phyloP scores from a whole-genome alignment of 1,139 yeast genomes.

The Blastobotrys raffinosifermentans region DNA sequence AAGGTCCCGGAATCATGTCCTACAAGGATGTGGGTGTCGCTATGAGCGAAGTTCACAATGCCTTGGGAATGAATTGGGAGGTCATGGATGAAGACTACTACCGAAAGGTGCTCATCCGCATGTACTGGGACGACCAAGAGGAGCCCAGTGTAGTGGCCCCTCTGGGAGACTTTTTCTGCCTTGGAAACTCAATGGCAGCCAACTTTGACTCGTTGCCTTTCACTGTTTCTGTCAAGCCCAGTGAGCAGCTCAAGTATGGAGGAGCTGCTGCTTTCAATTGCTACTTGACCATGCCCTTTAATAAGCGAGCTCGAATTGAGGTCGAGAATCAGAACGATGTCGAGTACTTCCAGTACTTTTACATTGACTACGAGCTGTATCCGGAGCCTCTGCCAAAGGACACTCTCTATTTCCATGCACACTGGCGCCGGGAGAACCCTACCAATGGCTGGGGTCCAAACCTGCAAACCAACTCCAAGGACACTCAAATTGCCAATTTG shows the following conservation, averaged over 20 bases:
- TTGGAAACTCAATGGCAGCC: conserved; percentile 6
- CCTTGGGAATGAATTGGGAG: conserved; percentile 5
- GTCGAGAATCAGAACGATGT: conserved; percentile 3
- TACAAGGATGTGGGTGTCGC: conserved; percentile 5
- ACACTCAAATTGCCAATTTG: conserved; percentile 4
- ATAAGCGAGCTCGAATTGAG: conserved; percentile 2
- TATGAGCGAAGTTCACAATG: conserved; percentile 3
- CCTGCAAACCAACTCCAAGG: conserved; percentile 6
- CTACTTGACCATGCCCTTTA: conserved; percentile 4
- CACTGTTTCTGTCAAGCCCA: conserved; percentile 6
- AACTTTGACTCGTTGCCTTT: conserved; percentile 5
- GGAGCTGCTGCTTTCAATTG: conserved; percentile 5
- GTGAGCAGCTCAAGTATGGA: conserved; percentile 3
- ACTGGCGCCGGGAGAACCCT: conserved; percentile 7
- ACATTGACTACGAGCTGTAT: conserved; percentile 5
- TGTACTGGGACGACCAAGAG: conserved; percentile 8
- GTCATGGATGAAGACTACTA: conserved; percentile 3
- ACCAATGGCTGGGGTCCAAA: conserved; percentile 8
- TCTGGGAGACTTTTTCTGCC: conserved; percentile 6
- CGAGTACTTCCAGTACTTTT: conserved; percentile 4
- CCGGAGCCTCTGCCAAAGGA: conserved; percentile 4
- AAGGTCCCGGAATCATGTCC: conserved; percentile 2
- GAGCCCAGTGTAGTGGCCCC: conserved; percentile 8
- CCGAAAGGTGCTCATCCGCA: conserved; percentile 5
- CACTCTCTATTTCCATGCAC: conserved; percentile 6